Conservation (phyloP, 306 rosid species). For the Lotus japonicus region DNA sequence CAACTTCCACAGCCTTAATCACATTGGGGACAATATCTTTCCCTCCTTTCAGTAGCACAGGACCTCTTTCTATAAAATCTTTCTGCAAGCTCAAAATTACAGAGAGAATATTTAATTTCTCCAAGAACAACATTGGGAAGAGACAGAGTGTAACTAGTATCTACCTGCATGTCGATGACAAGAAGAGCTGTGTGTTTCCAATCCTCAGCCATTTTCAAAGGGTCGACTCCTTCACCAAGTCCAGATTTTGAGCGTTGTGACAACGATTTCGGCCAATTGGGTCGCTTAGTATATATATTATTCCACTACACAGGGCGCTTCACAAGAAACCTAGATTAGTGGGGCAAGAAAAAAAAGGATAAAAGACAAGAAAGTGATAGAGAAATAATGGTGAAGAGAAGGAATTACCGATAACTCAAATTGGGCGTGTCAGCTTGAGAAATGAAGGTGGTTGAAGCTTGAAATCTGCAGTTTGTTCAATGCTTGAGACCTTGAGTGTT, state of each 20-base stretch:
- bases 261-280: too few species aligned
- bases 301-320: slow-evolving; percentile 4
- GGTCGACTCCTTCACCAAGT: too few species aligned
- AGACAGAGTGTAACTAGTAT: background rate
- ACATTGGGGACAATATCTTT: slow-evolving; percentile 67
- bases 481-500: too few species aligned
- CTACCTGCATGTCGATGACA: slow-evolving; percentile 82
- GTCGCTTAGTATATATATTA: background rate
- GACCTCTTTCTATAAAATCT: slow-evolving; percentile 56
- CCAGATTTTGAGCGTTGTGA: too few species aligned
- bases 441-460: too few species aligned
- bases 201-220: slow-evolving; percentile 39
- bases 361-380: too few species aligned
- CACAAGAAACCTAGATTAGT: too few species aligned
- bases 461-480: too few species aligned
- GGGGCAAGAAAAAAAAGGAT: too few species aligned
- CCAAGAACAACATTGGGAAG: background rate
- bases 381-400: too few species aligned
- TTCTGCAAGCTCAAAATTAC: slow-evolving; percentile 39
- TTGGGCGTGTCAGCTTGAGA: too few species aligned
- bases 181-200: slow-evolving; percentile 58
- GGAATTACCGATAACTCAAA: too few species aligned
- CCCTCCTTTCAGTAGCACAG: slow-evolving; percentile 53
- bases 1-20: slow-evolving; percentile 51
- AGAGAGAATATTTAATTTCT: background rate